Evolutionary conservation across 768 basidiomycete species (phyloP).

Genomic region (Mycena kentingensis): DNA sequence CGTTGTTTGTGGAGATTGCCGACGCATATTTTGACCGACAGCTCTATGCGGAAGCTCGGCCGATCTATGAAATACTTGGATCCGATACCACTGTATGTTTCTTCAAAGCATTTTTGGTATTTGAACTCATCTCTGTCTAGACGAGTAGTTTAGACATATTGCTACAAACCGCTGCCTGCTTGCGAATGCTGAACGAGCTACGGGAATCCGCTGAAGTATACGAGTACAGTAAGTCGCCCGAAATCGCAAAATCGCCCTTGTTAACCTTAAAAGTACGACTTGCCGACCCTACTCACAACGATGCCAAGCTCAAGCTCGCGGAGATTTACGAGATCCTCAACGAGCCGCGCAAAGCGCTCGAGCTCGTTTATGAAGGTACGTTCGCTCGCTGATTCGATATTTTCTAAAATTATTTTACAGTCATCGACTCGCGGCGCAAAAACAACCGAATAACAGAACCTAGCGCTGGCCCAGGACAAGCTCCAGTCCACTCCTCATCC

Average conservation of each 20-base stretch:
- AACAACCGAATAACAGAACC: slow-evolving; percentile 30
- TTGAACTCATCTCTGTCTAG: slow-evolving; percentile 37
- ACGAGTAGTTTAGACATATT: slow-evolving; percentile 74
- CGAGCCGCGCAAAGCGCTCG: slow-evolving; percentile 78
- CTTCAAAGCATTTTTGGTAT: not conserved
- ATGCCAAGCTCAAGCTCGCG: slow-evolving; percentile 88
- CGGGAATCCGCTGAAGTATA: slow-evolving; percentile 82
- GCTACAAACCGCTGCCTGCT: slow-evolving; percentile 79
- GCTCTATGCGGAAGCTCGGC: slow-evolving; percentile 77
- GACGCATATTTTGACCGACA: slow-evolving; percentile 80
- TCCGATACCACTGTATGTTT: slow-evolving; percentile 66
- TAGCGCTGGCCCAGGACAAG: not conserved
- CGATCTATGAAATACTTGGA: slow-evolving; percentile 80
- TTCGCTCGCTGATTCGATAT: not conserved
- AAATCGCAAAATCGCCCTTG: not conserved
- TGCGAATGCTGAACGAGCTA: slow-evolving; percentile 74
- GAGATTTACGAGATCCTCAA: slow-evolving; percentile 86
- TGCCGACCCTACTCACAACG: slow-evolving; percentile 73
- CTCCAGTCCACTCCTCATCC: slow-evolving; percentile 11
- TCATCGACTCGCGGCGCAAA: slow-evolving; percentile 60
- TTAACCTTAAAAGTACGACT: slow-evolving; percentile 55
- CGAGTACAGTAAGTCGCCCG: slow-evolving; percentile 61
- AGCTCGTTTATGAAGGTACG: slow-evolving; percentile 83
- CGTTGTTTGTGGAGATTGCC: slow-evolving; percentile 80
- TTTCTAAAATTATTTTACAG: slow-evolving; percentile 29